Evolutionary conservation across 441 rosid species (phyloP).

Genomic region (Oxalis stricta): DNA sequence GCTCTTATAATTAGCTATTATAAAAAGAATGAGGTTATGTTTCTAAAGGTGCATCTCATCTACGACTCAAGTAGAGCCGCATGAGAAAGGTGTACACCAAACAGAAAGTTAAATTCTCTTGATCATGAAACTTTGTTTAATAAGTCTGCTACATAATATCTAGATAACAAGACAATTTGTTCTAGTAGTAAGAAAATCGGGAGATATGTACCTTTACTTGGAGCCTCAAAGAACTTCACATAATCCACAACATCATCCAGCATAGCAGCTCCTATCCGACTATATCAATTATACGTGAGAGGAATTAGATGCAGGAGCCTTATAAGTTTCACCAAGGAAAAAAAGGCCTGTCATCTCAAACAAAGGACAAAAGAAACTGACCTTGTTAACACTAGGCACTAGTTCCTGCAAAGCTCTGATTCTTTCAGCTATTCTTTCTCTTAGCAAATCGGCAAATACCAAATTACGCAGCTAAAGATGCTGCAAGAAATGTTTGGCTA

Average conservation of each 20-base stretch:
- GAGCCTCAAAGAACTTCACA: conserved; percentile 95
- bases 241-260: conserved; percentile 98
- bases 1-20: no score
- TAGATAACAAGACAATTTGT: no score
- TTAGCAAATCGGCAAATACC: conserved; percentile 55
- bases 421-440: conserved; percentile 97
- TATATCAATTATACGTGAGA: conserved; percentile 23
- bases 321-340: neutral
- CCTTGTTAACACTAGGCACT: conserved; percentile 98
- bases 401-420: conserved; percentile 93
- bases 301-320: neutral
- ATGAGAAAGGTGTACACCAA: no score
- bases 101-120: no score
- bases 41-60: no score
- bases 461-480: conserved; percentile 7
- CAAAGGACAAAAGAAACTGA: conserved; percentile 11
- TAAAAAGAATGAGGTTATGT: neutral
- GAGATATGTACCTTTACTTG: conserved; percentile 84
- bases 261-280: conserved; percentile 97
- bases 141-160: neutral
- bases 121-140: neutral
- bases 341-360: neutral
- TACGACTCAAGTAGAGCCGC: no score
- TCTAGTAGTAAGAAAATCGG: neutral
- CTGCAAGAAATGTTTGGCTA: neutral